Evolutionary conservation across 2,329 filamentous ascomycete genomes (phyloP), one percentile per base, ranked within the genome.

Genomic region (Epichloe brachyelytri): DNA sequence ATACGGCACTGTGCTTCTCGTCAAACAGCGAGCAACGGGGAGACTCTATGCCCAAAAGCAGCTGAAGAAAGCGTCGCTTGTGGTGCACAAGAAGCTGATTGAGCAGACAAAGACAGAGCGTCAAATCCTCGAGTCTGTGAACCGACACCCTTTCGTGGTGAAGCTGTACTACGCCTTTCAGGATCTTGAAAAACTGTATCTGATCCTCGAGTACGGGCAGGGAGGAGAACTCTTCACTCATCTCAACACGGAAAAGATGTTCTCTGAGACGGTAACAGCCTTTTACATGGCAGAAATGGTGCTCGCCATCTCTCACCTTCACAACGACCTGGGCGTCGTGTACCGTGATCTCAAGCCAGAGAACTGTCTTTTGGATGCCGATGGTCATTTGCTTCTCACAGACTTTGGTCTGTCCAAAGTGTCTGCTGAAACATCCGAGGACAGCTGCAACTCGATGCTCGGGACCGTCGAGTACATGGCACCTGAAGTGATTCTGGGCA

Each of bases 221-320:
- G 94, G 94, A 38, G 93, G 94, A 51, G 94, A 98, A 69, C 77
- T 98, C 5, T 98, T 98, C 65, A 89, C 87, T n/a, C 91, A 97
- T 62, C 77, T 98, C 26, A 88, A 83, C 53, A 85, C 88, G 57
- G 90, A 97, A 66, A 87, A 88, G 66, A 97, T 97, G 87, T 97
- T 98, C 59, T 78, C 85, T 14, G 91, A 97, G 69, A 77, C 86
- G 15, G 85, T 85, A 2, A 86, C 91, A 0, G 88, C 90, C 1
- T 98, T 97, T 68, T 98, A 98, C 76, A 95, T 97, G 87, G 94
- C 89, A 0, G 90, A 98, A 71, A 94, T 98, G 82, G 82, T 95
- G 4, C 80, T 98, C 22, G 94, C 93, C 33, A 79, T 98, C 45
- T 88, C 91, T 38, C 90, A 98, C 67, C 78, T 98, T 26, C 93